Evolutionary conservation across 1,284 basidiomycete species (phyloP).

Genomic region (Pseudozyma pruni): DNA sequence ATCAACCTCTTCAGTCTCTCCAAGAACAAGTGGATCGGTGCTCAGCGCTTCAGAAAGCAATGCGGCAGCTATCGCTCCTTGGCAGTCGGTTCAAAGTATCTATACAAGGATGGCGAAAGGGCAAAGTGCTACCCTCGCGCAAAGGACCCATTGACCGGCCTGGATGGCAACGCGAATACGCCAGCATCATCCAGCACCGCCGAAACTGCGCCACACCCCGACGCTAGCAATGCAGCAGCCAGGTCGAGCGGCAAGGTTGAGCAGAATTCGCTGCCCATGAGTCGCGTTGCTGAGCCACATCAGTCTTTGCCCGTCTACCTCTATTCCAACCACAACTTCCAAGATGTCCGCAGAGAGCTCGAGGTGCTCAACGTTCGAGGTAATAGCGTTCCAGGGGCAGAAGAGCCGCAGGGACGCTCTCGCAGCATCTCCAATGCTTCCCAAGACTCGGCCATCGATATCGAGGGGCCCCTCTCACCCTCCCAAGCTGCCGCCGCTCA

Average conservation of each 20-base stretch:
- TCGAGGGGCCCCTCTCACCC: constrained; percentile 29
- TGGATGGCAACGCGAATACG: constrained; percentile 3
- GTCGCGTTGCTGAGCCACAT: constrained; percentile 12
- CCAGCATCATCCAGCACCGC: background rate
- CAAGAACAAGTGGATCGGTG: constrained; percentile 45
- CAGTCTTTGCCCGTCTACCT: constrained; percentile 52
- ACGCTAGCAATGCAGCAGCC: background rate
- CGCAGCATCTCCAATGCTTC: constrained; percentile 36
- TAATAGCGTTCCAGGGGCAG: background rate
- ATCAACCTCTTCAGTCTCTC: constrained; percentile 59
- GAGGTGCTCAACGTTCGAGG: constrained; percentile 46
- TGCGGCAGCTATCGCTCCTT: constrained; percentile 61
- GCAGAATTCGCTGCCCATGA: constrained; percentile 50
- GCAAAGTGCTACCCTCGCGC: constrained; percentile 52
- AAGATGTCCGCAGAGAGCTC: constrained; percentile 62
- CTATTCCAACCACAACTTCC: constrained; percentile 65
- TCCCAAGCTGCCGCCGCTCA: constrained; percentile 14
- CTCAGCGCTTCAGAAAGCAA: constrained; percentile 52
- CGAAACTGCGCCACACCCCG: constrained; percentile 1
- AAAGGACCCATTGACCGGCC: constrained; percentile 29
- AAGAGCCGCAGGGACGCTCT: constrained; percentile 9
- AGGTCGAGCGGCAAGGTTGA: constrained; percentile 20
- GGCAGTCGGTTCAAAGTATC: constrained; percentile 42
- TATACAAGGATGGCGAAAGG: constrained; percentile 44
- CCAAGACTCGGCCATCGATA: constrained; percentile 40